Evolutionary conservation across 1,139 yeast genomes (phyloP), one percentile per base, ranked within the genome.

Genomic region (Groenewaldozyma sp.): DNA sequence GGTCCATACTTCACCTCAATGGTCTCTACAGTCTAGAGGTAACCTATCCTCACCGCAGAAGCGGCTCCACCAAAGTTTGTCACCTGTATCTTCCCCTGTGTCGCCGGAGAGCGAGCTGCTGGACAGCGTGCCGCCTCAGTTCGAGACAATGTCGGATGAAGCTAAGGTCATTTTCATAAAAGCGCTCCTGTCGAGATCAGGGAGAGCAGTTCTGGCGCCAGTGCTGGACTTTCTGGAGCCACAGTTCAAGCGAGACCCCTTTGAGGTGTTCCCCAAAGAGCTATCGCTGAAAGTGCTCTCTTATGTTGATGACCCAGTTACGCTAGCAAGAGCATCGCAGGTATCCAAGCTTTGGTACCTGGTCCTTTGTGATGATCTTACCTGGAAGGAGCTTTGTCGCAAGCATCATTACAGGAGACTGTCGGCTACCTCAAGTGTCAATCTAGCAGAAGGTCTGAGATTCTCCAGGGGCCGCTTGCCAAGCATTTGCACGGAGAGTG

Each of bases 171-270:
- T 36, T 21, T 52, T 59, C 31, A 45, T 64, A 31, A 41, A 51
- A 34, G 47, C 49, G 28, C 45, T 64, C 37, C 50, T 64, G 20
- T 42, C 47, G 24, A 45, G 45, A 22, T 59, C 62, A 34, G 55
- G 55, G 21, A 53, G 58, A 82, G 94, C 17, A 86, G 63, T 59
- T 26, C 65, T 91, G 22, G 80, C 94, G 11, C 76, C 76, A 43
- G 72, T 87, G 4, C 73, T 84, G 4, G 80, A 79, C 51, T 93
- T 82, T 55, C 82, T 91, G 13, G 74, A 80, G 20, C 74, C 79
- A 26, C 64, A 86, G 57, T 78, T 91, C 43, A 77, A 84, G 50
- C 81, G 84, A 44, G 98, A 91, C 60, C 94, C 91, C 52, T 79
- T 91, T 44, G 71, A 79, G 31, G 76, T 83, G 11, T 68, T 91